Base-by-base conservation (phyloP, 2,329 filamentous ascomycete species). In the Calonectria pseudoreteaudii region DNA sequence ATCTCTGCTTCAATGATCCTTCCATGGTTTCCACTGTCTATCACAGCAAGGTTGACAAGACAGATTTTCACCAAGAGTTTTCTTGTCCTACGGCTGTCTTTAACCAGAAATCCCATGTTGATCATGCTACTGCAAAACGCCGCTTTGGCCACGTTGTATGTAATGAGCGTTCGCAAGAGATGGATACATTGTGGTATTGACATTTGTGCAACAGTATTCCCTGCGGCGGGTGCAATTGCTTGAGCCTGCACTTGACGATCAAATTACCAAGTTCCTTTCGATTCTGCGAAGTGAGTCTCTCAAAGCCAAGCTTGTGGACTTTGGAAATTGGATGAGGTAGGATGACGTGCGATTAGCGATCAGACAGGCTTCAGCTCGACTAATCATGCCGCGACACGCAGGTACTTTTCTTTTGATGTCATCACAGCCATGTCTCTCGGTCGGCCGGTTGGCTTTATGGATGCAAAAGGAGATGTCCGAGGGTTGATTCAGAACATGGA, bases 371-470 rank as follows among this genome's bases (percentile, higher is more conserved):
- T 38, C 14, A 18, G 20, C 8, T 9, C 26, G 9, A 13, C 52
- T 56, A 20, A 56, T 34, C 18, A n/a, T 5, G 38, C 38, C 16
- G 7, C 23, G 2, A 18, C 20, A 5, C 28, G 10, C 52, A 56
- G 52, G 18, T 56, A 56, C 52, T 56, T 56, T 34, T 56, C 52
- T 28, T 56, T 56, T n/a, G 52, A 56, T 34, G 52, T 56, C 52
- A 56, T 56, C 14, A 56, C 52, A 56, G 52, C 52, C 52, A 56
- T 56, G 52, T 56, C 52, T 56, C 52, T 56, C 52, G 52, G 52
- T 2, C 28, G 16, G 20, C 28, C 52, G 2, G 28, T 34, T 1
- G 52, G 52, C 0, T 56, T 56, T 20, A 56, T 56, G 52, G 52
- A 56, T n/a, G 52, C 52, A 30, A 56, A 56, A 30, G 52, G 28